Evolutionary conservation across 371 early-diverging fungal genomes (phyloP).

Genomic region (Lichtheimia corymbifera): DNA sequence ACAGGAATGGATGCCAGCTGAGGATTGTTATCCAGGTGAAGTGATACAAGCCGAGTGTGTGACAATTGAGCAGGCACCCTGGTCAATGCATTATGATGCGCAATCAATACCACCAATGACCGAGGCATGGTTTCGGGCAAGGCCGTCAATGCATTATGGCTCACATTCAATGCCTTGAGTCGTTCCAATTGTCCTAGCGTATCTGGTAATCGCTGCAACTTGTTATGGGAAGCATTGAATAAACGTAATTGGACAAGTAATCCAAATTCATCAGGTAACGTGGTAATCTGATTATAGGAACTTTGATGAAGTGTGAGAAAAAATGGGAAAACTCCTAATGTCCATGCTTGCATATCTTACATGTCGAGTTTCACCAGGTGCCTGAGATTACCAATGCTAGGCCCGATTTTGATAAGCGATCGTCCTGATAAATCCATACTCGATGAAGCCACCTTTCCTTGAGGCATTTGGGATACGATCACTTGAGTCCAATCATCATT

Average conservation of each 20-base stretch:
- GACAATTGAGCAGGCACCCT: conserved; percentile 23
- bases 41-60: conserved; percentile 43
- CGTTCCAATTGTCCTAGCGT: conserved; percentile 66
- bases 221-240: conserved; percentile 39
- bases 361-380: conserved; percentile 38
- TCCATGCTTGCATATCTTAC: conserved; percentile 19
- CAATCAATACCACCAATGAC: conserved; percentile 8
- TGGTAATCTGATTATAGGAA: conserved; percentile 12
- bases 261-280: conserved; percentile 61
- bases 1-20: conserved; percentile 68
- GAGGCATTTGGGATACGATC: neutral
- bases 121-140: conserved; percentile 29
- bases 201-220: conserved; percentile 48
- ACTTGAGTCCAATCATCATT: neutral
- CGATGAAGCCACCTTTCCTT: conserved; percentile 11
- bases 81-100: conserved; percentile 4
- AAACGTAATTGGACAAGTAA: conserved; percentile 50
- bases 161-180: conserved; percentile 66
- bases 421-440: conserved; percentile 30
- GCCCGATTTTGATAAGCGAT: conserved; percentile 33
- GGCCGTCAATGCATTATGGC: conserved; percentile 55
- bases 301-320: neutral
- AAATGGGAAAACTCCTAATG: too few species aligned
- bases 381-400: conserved; percentile 29
- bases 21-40: conserved; percentile 73